Evolutionary conservation across 2,329 filamentous ascomycete genomes (phyloP).

Genomic region (Acrocalymma vagum): DNA sequence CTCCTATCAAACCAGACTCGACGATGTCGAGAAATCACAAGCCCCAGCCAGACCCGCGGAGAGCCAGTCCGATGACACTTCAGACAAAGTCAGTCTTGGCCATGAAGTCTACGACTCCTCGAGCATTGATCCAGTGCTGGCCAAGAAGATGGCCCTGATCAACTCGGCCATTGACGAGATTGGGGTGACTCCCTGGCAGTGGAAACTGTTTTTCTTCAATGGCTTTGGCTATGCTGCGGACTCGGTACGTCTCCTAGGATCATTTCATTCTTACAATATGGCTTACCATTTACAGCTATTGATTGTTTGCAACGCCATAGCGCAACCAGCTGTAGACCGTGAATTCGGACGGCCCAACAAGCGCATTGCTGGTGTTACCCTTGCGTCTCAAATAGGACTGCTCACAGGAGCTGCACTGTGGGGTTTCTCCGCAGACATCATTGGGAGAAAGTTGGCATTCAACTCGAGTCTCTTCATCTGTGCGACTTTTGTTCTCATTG

Average conservation of each 20-base stretch:
- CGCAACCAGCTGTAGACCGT: slow-evolving; percentile 36
- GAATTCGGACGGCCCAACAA: slow-evolving; percentile 29
- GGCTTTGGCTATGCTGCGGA: slow-evolving; percentile 62
- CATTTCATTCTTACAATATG: neutral
- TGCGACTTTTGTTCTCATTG: slow-evolving; percentile 30
- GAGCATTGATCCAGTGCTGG: slow-evolving; percentile 47
- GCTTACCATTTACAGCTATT: slow-evolving; percentile 30
- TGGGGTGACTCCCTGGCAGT: slow-evolving; percentile 67
- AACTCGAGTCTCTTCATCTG: slow-evolving; percentile 31
- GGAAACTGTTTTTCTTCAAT: slow-evolving; percentile 69
- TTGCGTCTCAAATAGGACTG: slow-evolving; percentile 54
- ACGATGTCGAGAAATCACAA: slow-evolving; percentile 2
- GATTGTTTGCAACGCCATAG: slow-evolving; percentile 46
- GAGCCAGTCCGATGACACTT: slow-evolving; percentile 4
- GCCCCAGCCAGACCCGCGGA: neutral
- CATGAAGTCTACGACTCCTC: slow-evolving; percentile 20
- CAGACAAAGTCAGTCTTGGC: slow-evolving; percentile 5
- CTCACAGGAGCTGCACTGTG: slow-evolving; percentile 48
- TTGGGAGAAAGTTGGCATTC: slow-evolving; percentile 20
- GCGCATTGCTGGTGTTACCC: slow-evolving; percentile 41
- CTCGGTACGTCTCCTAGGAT: slow-evolving; percentile 17
- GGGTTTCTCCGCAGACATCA: slow-evolving; percentile 25
- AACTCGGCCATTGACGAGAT: slow-evolving; percentile 62
- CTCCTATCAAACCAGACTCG: neutral
- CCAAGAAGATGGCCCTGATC: slow-evolving; percentile 48